Evolutionary conservation across 1,284 basidiomycete genomes (phyloP), one percentile per base, ranked within the genome.

Genomic region (Trichosporon asahii): DNA sequence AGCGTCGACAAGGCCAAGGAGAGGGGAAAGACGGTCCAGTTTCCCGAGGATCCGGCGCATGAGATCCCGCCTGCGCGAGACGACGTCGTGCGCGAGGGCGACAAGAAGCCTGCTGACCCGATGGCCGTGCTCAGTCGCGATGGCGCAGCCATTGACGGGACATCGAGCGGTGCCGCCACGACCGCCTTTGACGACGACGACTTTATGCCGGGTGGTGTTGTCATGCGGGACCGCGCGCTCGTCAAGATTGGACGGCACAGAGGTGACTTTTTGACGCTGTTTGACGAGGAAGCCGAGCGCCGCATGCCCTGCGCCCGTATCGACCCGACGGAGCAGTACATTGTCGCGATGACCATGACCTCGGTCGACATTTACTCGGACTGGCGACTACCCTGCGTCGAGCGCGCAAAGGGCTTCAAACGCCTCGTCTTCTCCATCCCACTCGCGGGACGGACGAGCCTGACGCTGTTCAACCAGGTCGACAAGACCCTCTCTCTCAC

Each of bases 211-310:
- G 79, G 76, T 3, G 75, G 78, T 4, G 74, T 82, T 3, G 76
- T 82, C 64, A 74, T 82, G 74, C 75, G 78, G 44, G 82, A 84
- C 71, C 79, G 83, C 0, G 81, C 82, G 75, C 73, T 83, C 3
- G 79, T 83, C 35, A 72, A 76, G 46, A 78, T 84, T 3, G 82
- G 78, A 3, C 77, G 80, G 68, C 82, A 82, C 61, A 66, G 76
- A 1, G 76, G 79, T 31, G 76, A 77, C 7, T 63, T 71, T 33
- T 37, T 83, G 7, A 12, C 60, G 0, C 23, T 15, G 0, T 84
- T 79, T 44, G 78, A 83, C 69, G 82, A 84, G 67, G 68, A 55
- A 25, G 66, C 69, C 6, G 68, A 84, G 77, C 69, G 81, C 6
- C 73, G 78, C 4, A 76, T 70, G 37, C 82, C 82, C 2, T 83